Base-by-base conservation (phyloP, 1,139 yeast species). In the Spathaspora sp. region DNA sequence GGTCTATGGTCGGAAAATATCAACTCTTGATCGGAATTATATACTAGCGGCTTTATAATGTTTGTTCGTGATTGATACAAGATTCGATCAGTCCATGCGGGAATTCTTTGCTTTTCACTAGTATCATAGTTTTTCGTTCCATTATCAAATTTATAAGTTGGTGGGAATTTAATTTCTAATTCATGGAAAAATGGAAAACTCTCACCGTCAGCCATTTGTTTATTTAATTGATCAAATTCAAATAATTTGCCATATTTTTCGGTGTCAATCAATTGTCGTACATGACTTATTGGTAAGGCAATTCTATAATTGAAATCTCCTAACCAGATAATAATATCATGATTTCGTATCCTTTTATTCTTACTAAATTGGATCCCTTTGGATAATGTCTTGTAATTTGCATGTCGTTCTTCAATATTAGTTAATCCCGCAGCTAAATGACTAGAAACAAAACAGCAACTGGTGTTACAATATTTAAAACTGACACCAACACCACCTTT, bases 231-330 rank as follows among this genome's bases (percentile, higher is more conserved):
- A 63, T 95, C 99, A 49, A 72, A 71, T 50, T 84, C 85, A 49
- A 84, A 77, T 47, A 95, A 68, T 23, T 74, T 75, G 45, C 80
- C 79, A 54, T 64, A 72, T 6, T 70, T 67, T 2, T 76, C 72
- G 4, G 63, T 60, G 10, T 67, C 68, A 25, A 91, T 76, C 47
- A 82, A 63, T 6, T 68, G 61, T 47, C 96, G 72, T 10, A 89
- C 96, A 23, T 81, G 80, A 6, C 87, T 96, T 60, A 88, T 89
- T 0, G 88, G 78, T 55, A 90, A 65, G 25, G 81, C 72, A 31
- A 95, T 82, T 56, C 99, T 74, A 66, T 87, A 95, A 63, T 95
- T 95, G 64, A 95, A 86, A 65, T 95, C 99, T 4, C 99, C 99
- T 64, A 91, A 77, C 99, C 99, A 93, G 8, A 95, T 74, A 3